A percentile compares a stretch with the other conserved stretches of the same genome.
phyloP scores from a whole-genome alignment of 2,329 filamentous ascomycete genomes.

The Ophiocordyceps camponoti-leonardi region DNA sequence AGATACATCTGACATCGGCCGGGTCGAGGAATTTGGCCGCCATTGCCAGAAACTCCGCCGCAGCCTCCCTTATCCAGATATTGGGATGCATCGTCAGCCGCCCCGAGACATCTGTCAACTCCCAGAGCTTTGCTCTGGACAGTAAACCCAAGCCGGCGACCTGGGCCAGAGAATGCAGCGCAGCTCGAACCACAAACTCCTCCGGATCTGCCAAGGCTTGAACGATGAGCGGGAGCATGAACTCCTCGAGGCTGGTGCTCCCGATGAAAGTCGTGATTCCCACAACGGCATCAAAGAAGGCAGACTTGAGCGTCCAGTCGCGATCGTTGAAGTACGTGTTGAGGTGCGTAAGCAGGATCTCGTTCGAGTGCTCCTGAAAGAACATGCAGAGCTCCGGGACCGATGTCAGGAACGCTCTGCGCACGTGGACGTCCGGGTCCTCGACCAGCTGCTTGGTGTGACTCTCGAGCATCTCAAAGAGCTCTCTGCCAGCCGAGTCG shows the following conservation, averaged over 20 bases:
- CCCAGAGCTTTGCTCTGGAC: slow-evolving; percentile 70
- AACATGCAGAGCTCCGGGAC: slow-evolving; percentile 89
- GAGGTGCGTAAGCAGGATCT: slow-evolving; percentile 88
- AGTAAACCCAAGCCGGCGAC: slow-evolving; percentile 80
- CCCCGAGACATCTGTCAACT: slow-evolving; percentile 66
- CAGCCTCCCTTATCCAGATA: slow-evolving; percentile 83
- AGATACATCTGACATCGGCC: slow-evolving; percentile 70
- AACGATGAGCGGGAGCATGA: slow-evolving; percentile 88
- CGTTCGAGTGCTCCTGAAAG: slow-evolving; percentile 82
- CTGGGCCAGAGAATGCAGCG: slow-evolving; percentile 70
- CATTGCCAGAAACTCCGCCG: slow-evolving; percentile 66
- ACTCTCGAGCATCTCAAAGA: slow-evolving; percentile 68
- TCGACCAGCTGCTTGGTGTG: slow-evolving; percentile 85
- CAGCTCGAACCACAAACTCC: slow-evolving; percentile 84
- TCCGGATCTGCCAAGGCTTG: slow-evolving; percentile 87
- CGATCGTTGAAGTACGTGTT: slow-evolving; percentile 95
- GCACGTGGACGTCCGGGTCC: slow-evolving; percentile 69
- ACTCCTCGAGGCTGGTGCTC: slow-evolving; percentile 78
- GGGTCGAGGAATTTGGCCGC: slow-evolving; percentile 58
- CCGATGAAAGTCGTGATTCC: slow-evolving; percentile 85
- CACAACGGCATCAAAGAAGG: slow-evolving; percentile 90
- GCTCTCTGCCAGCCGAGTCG: slow-evolving; percentile 68
- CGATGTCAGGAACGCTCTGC: slow-evolving; percentile 78
- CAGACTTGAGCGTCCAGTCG: slow-evolving; percentile 92
- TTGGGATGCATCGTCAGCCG: slow-evolving; percentile 90